A percentile compares a stretch with the other conserved stretches of the same genome.
These are phyloP conservation scores for Hypomyces rosellus DNA, from an alignment of 2,329 filamentous ascomycete species.

Conservation along the genomic window DNA sequence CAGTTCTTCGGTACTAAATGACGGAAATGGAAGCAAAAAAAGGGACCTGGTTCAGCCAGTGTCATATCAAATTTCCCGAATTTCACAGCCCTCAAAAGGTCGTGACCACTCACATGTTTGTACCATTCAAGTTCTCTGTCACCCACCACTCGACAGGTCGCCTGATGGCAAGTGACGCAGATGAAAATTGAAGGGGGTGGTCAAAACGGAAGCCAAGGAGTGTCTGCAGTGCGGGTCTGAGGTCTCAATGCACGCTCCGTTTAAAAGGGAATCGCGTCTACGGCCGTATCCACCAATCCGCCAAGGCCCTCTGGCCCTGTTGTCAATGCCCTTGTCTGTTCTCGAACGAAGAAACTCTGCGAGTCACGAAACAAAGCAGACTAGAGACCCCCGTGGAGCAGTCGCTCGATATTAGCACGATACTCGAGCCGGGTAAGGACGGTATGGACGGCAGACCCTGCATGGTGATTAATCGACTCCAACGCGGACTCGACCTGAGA, in stretches of 20 bases:
- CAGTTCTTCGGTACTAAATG: neutral
- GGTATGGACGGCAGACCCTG: neutral
- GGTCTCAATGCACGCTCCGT: constrained; percentile 5
- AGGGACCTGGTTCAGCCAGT: neutral
- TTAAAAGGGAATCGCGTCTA: constrained; percentile 10
- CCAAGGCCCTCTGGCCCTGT: constrained; percentile 1
- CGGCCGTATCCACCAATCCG: constrained; percentile 3
- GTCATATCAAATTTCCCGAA: neutral
- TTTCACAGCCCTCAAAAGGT: constrained; percentile 3
- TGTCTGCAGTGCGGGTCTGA: constrained; percentile 3
- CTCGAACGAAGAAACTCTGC: constrained; percentile 15
- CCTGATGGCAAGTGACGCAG: constrained; percentile 12
- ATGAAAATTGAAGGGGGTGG: constrained; percentile 11
- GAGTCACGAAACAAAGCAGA: constrained; percentile 11
- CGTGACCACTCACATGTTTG: constrained; percentile 11
- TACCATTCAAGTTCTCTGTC: constrained; percentile 1
- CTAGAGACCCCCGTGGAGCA: neutral
- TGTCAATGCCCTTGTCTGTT: constrained; percentile 12
- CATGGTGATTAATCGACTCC: neutral
- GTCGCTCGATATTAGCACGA: neutral
- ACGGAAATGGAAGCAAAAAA: neutral
- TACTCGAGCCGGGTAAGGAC: too few species aligned
- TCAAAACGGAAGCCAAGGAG: constrained; percentile 7
- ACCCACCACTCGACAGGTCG: constrained; percentile 9
- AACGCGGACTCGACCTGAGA: neutral